Conservation (phyloP, 139 green algal species). For the Coelastrella sp. region DNA sequence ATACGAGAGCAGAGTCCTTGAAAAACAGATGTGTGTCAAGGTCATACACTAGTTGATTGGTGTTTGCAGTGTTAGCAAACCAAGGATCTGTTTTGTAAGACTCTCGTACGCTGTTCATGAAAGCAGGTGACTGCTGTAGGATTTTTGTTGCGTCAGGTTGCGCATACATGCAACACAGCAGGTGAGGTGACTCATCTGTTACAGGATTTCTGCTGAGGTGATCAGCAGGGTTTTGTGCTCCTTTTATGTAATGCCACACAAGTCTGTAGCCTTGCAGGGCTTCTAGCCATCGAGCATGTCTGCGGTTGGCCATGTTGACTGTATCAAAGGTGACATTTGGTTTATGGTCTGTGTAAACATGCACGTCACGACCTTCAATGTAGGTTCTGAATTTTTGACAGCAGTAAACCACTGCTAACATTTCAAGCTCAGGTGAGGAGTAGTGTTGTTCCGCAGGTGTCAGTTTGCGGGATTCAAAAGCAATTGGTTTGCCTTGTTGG, state of each 20-base stretch:
- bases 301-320: neutral
- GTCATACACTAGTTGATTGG: neutral
- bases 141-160: too few relatives aligned
- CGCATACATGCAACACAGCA: too few relatives aligned
- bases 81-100: neutral
- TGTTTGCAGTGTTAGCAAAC: neutral
- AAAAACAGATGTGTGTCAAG: neutral
- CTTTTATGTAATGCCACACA: slow-evolving; percentile 5
- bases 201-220: neutral
- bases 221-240: neutral
- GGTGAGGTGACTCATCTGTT: too few relatives aligned
- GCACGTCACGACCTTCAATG: slow-evolving; percentile 31
- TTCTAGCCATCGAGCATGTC: slow-evolving; percentile 14
- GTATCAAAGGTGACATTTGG: slow-evolving; percentile 22
- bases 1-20: neutral
- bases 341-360: slow-evolving; percentile 39
- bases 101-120: neutral
- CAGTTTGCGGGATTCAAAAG: slow-evolving; percentile 49
- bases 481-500: slow-evolving; percentile 52
- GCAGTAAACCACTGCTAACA: slow-evolving; percentile 27
- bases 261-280: neutral
- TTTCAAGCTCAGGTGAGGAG: slow-evolving; percentile 19
- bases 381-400: neutral
- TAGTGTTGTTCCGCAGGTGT: neutral
- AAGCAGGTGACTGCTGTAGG: neutral